Conservation (phyloP, 2,329 filamentous ascomycete genomes). For the Cercospora sp. region DNA sequence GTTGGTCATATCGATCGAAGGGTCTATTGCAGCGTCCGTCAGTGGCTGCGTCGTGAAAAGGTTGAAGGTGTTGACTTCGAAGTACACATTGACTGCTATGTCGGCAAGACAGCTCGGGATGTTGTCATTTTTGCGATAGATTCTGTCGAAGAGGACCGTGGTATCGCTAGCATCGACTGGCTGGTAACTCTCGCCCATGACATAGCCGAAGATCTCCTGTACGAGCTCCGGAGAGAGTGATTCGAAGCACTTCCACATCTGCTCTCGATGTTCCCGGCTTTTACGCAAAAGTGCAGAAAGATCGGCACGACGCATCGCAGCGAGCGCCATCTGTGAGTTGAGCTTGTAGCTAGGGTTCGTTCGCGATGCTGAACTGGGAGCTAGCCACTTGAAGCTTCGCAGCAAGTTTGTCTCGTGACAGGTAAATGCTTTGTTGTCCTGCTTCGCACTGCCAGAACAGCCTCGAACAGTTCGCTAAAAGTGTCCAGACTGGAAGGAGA, state of each 20-base stretch:
- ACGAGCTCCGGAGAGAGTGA: background rate
- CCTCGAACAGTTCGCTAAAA: background rate
- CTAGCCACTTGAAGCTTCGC: no score
- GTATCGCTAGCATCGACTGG: background rate
- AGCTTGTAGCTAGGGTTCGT: background rate
- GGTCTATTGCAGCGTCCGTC: background rate
- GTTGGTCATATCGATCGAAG: background rate
- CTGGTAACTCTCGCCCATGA: background rate
- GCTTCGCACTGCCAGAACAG: background rate
- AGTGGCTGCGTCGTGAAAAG: background rate
- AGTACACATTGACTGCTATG: background rate
- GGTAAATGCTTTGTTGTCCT: background rate
- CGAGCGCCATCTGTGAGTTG: background rate
- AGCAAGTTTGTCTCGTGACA: no score
- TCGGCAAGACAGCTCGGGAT: background rate
- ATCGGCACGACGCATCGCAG: background rate
- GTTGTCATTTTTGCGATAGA: no score
- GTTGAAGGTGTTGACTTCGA: background rate
- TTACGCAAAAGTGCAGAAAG: background rate
- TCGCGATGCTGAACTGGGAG: background rate
- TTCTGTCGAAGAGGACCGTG: background rate
- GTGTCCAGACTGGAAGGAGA: background rate
- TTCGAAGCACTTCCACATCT: background rate
- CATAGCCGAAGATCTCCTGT: background rate
- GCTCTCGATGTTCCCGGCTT: background rate